phyloP scores from a whole-genome alignment of 306 rosid genomes.

The Sphenostylis stenocarpa region DNA sequence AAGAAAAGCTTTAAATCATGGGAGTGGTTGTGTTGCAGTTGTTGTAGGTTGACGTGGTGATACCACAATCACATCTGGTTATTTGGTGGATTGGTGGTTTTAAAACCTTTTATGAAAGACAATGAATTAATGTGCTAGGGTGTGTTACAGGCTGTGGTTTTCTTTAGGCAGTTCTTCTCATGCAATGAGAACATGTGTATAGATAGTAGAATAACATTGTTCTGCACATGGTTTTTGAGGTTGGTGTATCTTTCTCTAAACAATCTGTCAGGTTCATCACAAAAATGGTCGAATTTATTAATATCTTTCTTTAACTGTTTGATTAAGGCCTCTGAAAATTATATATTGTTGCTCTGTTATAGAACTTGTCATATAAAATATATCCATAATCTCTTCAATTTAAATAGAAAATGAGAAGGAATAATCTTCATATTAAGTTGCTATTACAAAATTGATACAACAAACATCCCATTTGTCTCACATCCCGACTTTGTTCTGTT shows the following conservation, averaged over 20 bases:
- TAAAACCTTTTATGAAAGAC: background rate
- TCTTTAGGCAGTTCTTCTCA: background rate
- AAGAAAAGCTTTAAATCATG: background rate
- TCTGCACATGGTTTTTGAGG: background rate
- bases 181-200: background rate
- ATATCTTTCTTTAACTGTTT: background rate
- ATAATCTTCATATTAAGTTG: background rate
- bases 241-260: background rate
- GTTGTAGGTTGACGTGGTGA: background rate
- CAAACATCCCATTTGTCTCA: background rate
- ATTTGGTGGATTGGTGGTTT: background rate
- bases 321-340: constrained; percentile 3
- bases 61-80: background rate
- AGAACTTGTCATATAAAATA: background rate
- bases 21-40: background rate
- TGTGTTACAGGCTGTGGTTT: background rate
- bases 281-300: background rate
- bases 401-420: background rate
- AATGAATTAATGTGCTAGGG: background rate
- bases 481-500: background rate
- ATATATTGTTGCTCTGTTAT: background rate
- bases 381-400: constrained; percentile 6
- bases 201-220: background rate
- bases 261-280: background rate
- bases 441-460: constrained; percentile 7